A percentile compares a stretch with the other conserved stretches of the same genome.
phyloP scores from a whole-genome alignment of 208 protist genomes.

The Trypanosoma cruzi region DNA sequence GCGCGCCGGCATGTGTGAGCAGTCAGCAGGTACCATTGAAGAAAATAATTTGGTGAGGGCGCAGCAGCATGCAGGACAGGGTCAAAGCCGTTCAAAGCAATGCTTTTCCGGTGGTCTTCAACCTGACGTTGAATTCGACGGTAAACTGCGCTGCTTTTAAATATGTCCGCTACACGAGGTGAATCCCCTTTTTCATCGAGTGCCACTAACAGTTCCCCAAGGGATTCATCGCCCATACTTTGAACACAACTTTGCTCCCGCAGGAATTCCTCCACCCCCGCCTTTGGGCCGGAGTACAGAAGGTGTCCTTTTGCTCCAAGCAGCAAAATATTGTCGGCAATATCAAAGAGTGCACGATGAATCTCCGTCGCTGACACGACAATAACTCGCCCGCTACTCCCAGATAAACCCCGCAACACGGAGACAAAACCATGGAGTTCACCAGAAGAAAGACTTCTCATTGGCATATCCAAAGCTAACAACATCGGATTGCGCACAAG shows the following conservation, averaged over 20 bases:
- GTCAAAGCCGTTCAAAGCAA: slow-evolving; percentile 30
- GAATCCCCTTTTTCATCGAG: slow-evolving; percentile 40
- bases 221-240: slow-evolving; percentile 33
- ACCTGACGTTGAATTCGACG: slow-evolving; percentile 29
- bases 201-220: slow-evolving; percentile 48
- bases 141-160: slow-evolving; percentile 25
- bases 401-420: slow-evolving; percentile 6
- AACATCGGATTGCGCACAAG: slow-evolving; percentile 33
- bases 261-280: slow-evolving; percentile 39
- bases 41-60: slow-evolving; percentile 22
- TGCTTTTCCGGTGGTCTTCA: slow-evolving; percentile 32
- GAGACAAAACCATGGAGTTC: slow-evolving; percentile 25
- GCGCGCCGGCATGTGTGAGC: slow-evolving; percentile 32
- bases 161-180: slow-evolving; percentile 21
- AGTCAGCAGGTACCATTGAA: slow-evolving; percentile 30
- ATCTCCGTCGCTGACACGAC: slow-evolving; percentile 34
- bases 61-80: background rate
- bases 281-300: slow-evolving; percentile 40
- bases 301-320: slow-evolving; percentile 36
- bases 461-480: slow-evolving; percentile 31
- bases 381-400: slow-evolving; percentile 18
- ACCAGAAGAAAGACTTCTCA: slow-evolving; percentile 16
- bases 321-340: slow-evolving; percentile 38
- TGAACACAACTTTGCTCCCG: slow-evolving; percentile 30
- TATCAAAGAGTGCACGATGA: slow-evolving; percentile 40